Evolutionary conservation across 2,329 filamentous ascomycete genomes (phyloP).

Genomic region (Colletotrichum nymphaeae): DNA sequence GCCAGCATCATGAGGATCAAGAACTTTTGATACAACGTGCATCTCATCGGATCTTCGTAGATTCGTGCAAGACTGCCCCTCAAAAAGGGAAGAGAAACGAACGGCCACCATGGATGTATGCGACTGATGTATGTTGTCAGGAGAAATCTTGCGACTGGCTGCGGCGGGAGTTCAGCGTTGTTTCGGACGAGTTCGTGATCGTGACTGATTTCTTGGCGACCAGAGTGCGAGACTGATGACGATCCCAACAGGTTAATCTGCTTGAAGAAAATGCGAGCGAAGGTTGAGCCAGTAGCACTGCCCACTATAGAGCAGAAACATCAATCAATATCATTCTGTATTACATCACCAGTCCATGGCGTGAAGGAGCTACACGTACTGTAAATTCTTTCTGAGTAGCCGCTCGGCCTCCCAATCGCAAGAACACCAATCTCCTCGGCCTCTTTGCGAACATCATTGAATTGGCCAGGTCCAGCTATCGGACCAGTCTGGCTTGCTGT

Average conservation of each 20-base stretch:
- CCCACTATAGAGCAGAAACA: conserved; percentile 32
- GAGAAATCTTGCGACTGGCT: conserved; percentile 34
- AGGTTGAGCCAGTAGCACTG: conserved; percentile 40
- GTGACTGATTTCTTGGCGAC: not conserved
- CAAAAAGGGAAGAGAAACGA: conserved; percentile 38
- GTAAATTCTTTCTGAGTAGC: conserved; percentile 36
- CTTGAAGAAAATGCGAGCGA: conserved; percentile 42
- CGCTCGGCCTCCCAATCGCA: conserved; percentile 37
- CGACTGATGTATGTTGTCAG: conserved; percentile 38
- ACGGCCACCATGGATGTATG: conserved; percentile 43
- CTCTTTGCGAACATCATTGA: conserved; percentile 35
- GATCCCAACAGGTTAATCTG: conserved; percentile 34
- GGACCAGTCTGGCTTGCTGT: not conserved
- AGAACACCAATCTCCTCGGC: conserved; percentile 41
- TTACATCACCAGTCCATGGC: not conserved
- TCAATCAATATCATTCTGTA: not conserved
- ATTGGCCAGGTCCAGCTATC: not conserved
- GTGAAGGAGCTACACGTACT: conserved; percentile 15
- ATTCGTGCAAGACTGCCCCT: conserved; percentile 31
- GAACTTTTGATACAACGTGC: conserved; percentile 36
- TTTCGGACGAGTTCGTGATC: not conserved
- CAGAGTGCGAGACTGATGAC: not conserved
- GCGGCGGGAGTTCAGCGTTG: conserved; percentile 39
- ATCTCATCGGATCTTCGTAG: conserved; percentile 33
- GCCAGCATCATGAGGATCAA: conserved; percentile 36